Percentiles rank a stretch among this genome's conserved stretches.
phyloP scores from a whole-genome alignment of 345 rosid genomes.

The Litchi chinensis region DNA sequence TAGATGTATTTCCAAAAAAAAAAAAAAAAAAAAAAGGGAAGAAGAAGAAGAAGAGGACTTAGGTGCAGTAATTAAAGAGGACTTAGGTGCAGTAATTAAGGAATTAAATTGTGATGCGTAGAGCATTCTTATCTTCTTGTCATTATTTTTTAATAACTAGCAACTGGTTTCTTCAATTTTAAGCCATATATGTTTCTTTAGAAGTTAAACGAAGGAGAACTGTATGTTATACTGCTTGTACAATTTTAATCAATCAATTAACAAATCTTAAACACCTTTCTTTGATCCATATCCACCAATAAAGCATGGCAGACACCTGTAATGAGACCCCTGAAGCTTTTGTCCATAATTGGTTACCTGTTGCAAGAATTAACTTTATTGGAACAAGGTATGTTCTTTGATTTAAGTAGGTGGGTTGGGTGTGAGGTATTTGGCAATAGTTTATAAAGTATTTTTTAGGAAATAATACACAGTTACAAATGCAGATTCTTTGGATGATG shows the following conservation, averaged over 20 bases:
- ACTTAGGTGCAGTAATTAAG: neutral
- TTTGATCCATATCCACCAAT: neutral
- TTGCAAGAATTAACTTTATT: neutral
- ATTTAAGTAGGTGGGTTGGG: neutral
- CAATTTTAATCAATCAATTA: neutral
- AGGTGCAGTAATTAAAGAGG: neutral
- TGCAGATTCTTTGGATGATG: neutral
- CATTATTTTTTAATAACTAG: neutral
- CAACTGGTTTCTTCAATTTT: neutral
- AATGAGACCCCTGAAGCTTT: neutral
- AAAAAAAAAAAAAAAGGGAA: no score
- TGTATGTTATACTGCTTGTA: neutral
- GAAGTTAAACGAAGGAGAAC: neutral
- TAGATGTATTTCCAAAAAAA: neutral
- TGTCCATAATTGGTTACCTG: neutral
- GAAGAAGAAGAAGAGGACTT: no score
- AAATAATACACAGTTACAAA: neutral
- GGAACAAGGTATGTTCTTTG: neutral
- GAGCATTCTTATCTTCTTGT: neutral
- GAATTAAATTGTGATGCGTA: neutral
- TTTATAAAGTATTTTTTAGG: neutral
- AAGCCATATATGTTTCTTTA: neutral
- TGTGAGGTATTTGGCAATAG: neutral
- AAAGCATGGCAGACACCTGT: neutral
- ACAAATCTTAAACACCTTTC: neutral